Base-by-base conservation (phyloP, 257 asterid species). In the Osmanthus fragrans region DNA sequence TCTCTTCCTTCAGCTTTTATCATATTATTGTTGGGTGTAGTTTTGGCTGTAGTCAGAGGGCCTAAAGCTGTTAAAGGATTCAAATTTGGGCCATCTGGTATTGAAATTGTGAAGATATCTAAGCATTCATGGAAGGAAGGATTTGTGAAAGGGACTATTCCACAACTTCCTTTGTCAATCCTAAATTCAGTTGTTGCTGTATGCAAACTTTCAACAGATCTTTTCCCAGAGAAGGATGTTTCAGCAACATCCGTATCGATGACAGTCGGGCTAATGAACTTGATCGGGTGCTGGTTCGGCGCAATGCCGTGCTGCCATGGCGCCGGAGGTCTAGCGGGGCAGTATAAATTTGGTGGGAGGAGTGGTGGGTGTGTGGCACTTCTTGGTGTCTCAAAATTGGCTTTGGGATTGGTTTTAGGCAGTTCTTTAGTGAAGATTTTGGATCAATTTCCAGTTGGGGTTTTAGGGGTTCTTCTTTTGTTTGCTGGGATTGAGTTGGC, bases 271-370 rank as follows among this genome's bases (percentile, higher is more conserved):
- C 70, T 90, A 60, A 91, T 93, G 98, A 93, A 91, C 80, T 81
- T 91, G 1, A 32, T 84, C 5, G 98, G 96, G 70, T 89, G 97
- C 79, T 91, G 93, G 98, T 91, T 93, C 27, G 98, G 97, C 0
- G 97, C 91, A 25, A 89, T 93, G 96, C 96, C 98, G 4, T 74
- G 88, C 49, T 91, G 98, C 85, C 96, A 90, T 74, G 98, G 97
- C 67, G 96, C 97, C 0, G 97, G 98, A 15, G 98, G 98, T 23
- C 84, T 93, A 3, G 96, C 96, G 2, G 96, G 97, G 76, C 98
- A 93, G 86, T 93, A 91, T 66, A 91, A 90, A 40, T 93, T 93
- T 70, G 98, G 98, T 37, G 97, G 96, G 21, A 86, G 97, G 82
- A 85, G 91, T 23, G 98, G 97, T 4, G 94, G 85, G 4, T 90